Evolutionary conservation across 2,329 filamentous ascomycete species (phyloP), one percentile per base, ranked within the genome.

Genomic region (Xylariaceae sp.): DNA sequence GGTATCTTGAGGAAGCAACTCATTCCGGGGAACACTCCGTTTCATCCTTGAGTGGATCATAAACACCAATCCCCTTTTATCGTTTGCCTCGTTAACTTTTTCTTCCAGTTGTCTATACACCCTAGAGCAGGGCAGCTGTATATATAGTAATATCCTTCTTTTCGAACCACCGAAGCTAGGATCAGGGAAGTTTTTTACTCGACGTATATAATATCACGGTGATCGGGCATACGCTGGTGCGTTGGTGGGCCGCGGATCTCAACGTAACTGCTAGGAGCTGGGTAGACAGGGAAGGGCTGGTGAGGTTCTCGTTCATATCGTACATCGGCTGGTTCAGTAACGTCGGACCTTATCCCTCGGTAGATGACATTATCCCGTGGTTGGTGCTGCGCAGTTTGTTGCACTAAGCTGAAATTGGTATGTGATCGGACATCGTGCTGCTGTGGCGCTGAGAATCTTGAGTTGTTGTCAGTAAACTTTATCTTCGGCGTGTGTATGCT

Each of bases 1-100:
- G 67, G 66, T 67, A 70, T 69, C 67, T 64, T 44, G 51, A 39
- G 60, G 61, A 65, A 52, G 11, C 34, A 24, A 29, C 36, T 36
- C 36, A 53, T 45, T 44, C 41, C 34, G 39, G 34, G 40, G 34
- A 56, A 51, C 40, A 44, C 34, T 40, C 41, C 52, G 31, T 21
- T n/a, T 31, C 37, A 34, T 51, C 34, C 40, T 28, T 40, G 28
- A 46, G n/a, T n/a, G 50, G 53, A 46, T 29, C 58, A 46, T 49
- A 41, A 59, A 56, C 48, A 53, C 59, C 60, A 36, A 46, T 31
- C 16, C 49, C 56, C 17, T 47, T 45, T 43, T 57, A 48, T 56
- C 40, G 39, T 46, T 45, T 17, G 26, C 19, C 37, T 33, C 34
- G 21, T 16, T 23, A 45, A 53, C 33, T 33, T 36, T 47, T 48